Percentiles rank a stretch among this genome's conserved stretches.
phyloP scores from a whole-genome alignment of 345 rosid genomes.

The Eucalyptus brandiana region DNA sequence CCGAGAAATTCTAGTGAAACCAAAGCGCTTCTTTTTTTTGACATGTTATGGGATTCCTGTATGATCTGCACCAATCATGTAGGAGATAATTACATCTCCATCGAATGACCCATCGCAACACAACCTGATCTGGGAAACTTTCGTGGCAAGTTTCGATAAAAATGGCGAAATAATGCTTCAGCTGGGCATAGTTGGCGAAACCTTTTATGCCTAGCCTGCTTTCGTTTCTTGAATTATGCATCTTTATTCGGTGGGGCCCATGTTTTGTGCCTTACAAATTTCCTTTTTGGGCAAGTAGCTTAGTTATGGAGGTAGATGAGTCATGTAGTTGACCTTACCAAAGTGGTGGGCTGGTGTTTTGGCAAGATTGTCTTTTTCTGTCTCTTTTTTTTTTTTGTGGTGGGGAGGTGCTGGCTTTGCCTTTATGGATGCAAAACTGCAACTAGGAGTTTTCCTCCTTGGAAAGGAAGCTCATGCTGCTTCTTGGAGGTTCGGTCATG shows the following conservation, averaged over 20 bases:
- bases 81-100: background rate
- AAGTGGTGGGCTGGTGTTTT: background rate
- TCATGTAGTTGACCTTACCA: background rate
- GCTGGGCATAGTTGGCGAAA: background rate
- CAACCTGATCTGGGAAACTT: background rate
- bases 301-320: background rate
- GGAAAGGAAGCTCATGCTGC: background rate
- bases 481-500: background rate
- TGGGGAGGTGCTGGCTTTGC: background rate
- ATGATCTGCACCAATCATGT: background rate
- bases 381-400: rapidly evolving
- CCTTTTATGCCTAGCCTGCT: background rate
- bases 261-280: background rate
- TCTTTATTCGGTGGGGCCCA: background rate
- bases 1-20: background rate
- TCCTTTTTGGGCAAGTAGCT: background rate
- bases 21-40: background rate
- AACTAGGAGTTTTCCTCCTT: background rate
- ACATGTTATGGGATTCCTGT: background rate
- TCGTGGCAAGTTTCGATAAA: background rate
- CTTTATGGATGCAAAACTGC: background rate
- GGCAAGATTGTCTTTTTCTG: background rate
- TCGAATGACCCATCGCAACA: background rate
- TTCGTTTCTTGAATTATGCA: background rate
- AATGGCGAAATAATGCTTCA: background rate